Evolutionary conservation across 495 filamentous ascomycete genomes (phyloP).

Genomic region (Tetracladium setigerum): DNA sequence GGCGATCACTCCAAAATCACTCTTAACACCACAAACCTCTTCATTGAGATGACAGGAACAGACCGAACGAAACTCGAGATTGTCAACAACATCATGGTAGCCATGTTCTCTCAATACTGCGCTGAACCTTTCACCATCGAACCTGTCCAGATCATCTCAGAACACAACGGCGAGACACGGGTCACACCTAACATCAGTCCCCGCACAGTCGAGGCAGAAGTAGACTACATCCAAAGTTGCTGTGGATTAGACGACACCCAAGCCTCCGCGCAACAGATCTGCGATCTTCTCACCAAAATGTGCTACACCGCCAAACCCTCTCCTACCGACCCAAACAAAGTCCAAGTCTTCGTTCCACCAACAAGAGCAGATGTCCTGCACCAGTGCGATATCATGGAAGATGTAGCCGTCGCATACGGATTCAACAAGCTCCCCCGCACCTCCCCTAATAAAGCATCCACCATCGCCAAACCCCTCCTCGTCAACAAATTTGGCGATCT

Average conservation of each 20-base stretch:
- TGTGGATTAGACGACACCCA: constrained; percentile 61
- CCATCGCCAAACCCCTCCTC: constrained; percentile 76
- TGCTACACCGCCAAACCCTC: constrained; percentile 71
- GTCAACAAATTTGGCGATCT: constrained; percentile 96
- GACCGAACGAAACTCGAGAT: constrained; percentile 96
- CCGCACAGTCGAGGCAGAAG: constrained; percentile 68
- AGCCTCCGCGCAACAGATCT: constrained; percentile 55
- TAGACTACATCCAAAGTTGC: constrained; percentile 88
- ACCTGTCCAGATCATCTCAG: constrained; percentile 82
- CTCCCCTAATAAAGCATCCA: constrained; percentile 74
- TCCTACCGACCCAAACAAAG: constrained; percentile 46
- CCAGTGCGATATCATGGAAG: constrained; percentile 98
- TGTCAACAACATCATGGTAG: constrained; percentile 86
- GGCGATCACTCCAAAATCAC: constrained; percentile 93
- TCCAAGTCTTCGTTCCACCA: constrained; percentile 77
- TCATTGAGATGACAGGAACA: constrained; percentile 96
- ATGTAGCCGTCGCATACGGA: constrained; percentile 89
- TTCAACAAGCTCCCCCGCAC: constrained; percentile 88
- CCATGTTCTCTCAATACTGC: constrained; percentile 95
- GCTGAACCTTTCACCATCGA: constrained; percentile 86
- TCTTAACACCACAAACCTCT: constrained; percentile 79
- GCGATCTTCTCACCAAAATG: constrained; percentile 78
- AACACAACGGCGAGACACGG: constrained; percentile 79
- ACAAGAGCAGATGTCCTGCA: constrained; percentile 93
- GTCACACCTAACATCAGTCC: constrained; percentile 71